phyloP scores from a whole-genome alignment of 2,329 filamentous ascomycete genomes.

The Ceratocystiopsis brevicomis region DNA sequence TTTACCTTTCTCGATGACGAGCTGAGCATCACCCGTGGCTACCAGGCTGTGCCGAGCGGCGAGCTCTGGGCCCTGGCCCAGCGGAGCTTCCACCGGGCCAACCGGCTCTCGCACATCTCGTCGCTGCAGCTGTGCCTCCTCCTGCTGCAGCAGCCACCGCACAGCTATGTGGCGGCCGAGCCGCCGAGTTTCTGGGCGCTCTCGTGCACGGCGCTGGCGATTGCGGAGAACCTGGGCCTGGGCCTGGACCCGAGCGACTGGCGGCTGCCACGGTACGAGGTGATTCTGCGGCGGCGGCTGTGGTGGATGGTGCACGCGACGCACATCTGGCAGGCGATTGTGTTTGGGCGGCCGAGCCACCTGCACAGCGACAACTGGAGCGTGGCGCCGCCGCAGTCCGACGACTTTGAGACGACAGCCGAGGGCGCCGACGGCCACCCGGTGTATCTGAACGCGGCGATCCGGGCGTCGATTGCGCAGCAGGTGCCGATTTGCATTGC shows the following conservation, averaged over 20 bases:
- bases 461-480: background rate
- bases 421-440: background rate
- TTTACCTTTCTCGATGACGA: constrained; percentile 13
- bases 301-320: constrained; percentile 12
- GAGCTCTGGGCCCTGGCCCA: constrained; percentile 12
- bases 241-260: constrained; percentile 10
- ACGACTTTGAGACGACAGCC: constrained; percentile 10
- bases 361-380: constrained; percentile 10
- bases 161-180: constrained; percentile 11
- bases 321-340: constrained; percentile 11
- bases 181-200: constrained; percentile 10
- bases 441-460: background rate
- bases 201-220: constrained; percentile 10
- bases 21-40: constrained; percentile 11
- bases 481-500: constrained; percentile 10
- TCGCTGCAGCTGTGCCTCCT: constrained; percentile 11
- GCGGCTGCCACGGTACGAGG: constrained; percentile 11
- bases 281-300: constrained; percentile 10
- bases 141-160: constrained; percentile 11
- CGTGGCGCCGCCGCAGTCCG: constrained; percentile 6
- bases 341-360: constrained; percentile 9
- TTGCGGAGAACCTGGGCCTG: constrained; percentile 12
- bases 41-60: constrained; percentile 10
- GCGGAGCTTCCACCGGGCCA: constrained; percentile 10
- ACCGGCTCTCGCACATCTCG: constrained; percentile 9